These are phyloP conservation scores for Eucalyptus leucophloia DNA, from an alignment of 345 rosid species.

Conservation along the genomic window DNA sequence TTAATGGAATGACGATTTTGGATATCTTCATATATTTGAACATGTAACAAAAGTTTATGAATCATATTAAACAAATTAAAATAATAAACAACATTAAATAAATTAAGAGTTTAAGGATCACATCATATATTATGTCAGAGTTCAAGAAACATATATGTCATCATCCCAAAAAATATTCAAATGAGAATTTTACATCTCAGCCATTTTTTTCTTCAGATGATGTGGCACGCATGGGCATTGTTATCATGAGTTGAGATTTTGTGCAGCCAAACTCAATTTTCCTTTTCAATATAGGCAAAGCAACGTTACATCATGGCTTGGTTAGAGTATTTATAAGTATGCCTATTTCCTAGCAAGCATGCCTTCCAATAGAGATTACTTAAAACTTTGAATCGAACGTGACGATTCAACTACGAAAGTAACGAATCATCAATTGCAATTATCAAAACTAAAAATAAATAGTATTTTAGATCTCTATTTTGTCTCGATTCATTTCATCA, in stretches of 20 bases:
- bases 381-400: neutral
- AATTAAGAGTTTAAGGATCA: too few relatives aligned
- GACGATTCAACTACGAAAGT: neutral
- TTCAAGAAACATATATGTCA: too few relatives aligned
- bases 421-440: neutral
- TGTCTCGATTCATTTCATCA: neutral
- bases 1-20: accelerated
- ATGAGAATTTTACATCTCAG: neutral
- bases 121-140: too few relatives aligned
- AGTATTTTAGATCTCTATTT: neutral
- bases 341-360: neutral
- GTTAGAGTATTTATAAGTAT: neutral
- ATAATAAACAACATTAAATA: accelerated
- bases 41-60: accelerated
- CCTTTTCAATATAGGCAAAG: neutral
- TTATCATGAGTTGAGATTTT: neutral
- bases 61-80: too few relatives aligned
- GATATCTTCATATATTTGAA: accelerated
- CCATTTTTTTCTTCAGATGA: neutral
- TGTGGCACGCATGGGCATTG: neutral
- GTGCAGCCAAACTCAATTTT: neutral
- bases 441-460: neutral
- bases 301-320: neutral
- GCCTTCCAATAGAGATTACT: neutral
- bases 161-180: neutral